Conservation (phyloP, 169 alveolate species). For the Gregarina niphandrodes region DNA sequence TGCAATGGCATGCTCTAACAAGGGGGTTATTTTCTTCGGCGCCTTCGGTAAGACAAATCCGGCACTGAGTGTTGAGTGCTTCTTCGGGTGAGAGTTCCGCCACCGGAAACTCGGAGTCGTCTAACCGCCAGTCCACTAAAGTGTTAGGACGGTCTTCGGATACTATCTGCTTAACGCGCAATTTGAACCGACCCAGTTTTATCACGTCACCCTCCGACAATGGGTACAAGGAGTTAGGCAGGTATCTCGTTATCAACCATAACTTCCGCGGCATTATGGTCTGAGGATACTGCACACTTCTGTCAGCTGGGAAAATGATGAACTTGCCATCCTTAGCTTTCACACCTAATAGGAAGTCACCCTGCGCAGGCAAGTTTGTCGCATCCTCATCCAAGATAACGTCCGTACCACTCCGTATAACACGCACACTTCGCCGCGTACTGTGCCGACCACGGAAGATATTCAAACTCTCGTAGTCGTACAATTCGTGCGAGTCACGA, state of each 20-base stretch:
- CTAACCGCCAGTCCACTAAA: background rate
- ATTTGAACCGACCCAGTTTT: slow-evolving; percentile 67
- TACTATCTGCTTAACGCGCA: slow-evolving; percentile 54
- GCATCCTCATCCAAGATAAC: no score
- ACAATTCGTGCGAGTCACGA: slow-evolving; percentile 74
- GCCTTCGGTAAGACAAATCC: slow-evolving; percentile 71
- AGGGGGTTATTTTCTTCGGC: slow-evolving; percentile 60
- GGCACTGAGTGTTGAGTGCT: slow-evolving; percentile 39
- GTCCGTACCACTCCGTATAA: slow-evolving; percentile 5
- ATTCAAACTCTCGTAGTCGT: slow-evolving; percentile 71
- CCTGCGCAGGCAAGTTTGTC: no score
- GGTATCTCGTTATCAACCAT: slow-evolving; percentile 61
- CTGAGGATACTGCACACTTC: background rate
- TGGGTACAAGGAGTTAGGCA: slow-evolving; percentile 40
- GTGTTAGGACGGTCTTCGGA: background rate
- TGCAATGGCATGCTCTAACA: slow-evolving; percentile 79
- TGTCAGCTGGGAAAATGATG: background rate
- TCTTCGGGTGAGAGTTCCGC: slow-evolving; percentile 5
- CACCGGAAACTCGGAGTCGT: background rate
- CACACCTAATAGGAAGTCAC: no score
- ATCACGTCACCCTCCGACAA: slow-evolving; percentile 65
- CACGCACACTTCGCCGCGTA: slow-evolving; percentile 19
- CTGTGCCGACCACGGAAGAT: slow-evolving; percentile 19
- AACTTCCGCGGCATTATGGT: slow-evolving; percentile 43
- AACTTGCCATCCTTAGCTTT: background rate